phyloP scores from a whole-genome alignment of 192 early-diverging fungal genomes.

The Dimargaris xerosporica region DNA sequence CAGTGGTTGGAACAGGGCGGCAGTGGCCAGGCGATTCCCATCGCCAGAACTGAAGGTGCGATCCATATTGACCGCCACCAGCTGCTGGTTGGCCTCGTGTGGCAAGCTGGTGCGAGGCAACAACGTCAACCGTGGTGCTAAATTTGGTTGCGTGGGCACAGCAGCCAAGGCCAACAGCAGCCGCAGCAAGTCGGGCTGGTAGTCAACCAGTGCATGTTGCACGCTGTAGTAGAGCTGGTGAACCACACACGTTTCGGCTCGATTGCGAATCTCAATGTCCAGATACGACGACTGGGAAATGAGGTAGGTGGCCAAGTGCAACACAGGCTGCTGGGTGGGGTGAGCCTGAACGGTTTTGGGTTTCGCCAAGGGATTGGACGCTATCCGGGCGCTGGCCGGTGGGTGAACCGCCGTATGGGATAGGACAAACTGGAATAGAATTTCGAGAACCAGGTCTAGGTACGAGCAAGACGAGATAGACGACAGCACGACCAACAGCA shows the following conservation, averaged over 20 bases:
- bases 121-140: too few relatives aligned
- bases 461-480: not conserved
- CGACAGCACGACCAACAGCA: not conserved
- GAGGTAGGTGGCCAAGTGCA: not conserved
- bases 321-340: not conserved
- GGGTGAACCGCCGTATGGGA: not conserved
- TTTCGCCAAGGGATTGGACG: not conserved
- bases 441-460: not conserved
- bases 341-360: not conserved
- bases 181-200: constrained; percentile 3
- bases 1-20: constrained; percentile 12
- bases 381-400: not conserved
- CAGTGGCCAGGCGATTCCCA: constrained; percentile 4
- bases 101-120: not conserved
- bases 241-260: not conserved
- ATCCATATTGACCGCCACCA: constrained; percentile 3
- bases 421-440: not conserved
- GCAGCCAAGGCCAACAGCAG: not conserved
- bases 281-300: not conserved
- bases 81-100: not conserved
- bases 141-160: not conserved
- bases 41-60: constrained; percentile 7
- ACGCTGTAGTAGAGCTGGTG: not conserved
- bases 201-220: not conserved
- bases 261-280: too few relatives aligned